Base-by-base conservation (phyloP, 345 rosid species). In the Dimocarpus longan region DNA sequence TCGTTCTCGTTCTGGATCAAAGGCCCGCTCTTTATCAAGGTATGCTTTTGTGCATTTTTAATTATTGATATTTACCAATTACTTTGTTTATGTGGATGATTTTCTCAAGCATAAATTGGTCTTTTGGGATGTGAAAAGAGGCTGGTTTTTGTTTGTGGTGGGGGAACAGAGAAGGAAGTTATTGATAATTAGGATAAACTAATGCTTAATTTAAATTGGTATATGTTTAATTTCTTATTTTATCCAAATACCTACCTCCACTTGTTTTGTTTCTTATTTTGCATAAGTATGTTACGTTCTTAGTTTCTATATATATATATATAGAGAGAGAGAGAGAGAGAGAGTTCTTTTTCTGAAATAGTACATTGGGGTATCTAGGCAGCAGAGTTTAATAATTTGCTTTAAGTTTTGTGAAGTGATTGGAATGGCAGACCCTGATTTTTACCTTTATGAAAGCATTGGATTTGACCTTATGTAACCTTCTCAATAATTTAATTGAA, bases 11-110 rank as follows among this genome's bases (percentile, higher is more conserved):
- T 92, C 97, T 73, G 89, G 83, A 66, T 91, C 96, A 56, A 89
- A 86, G 87, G 84, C 92, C 56, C 93, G 81, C 8, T 88, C 95
- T 82, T 84, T 85, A 52, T 83, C 95, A 80, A 89, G 97, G 98
- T 93, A 86, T 74, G 80, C 63, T 82, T 83, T 24, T 78, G 48
- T 71, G 28, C 65, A 21, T 21, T 19, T 54, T 60, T 71, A 15
- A 19, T 68, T 5, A 15, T 70, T 46, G 18, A 42, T 57, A 46
- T 46, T 22, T 16, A 22, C 0, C 10, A 7, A 7, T 54, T 54
- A 54, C 60, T 54, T 15, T 3, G 9, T 12, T 54, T 54, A 54
- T 54, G 60, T 7, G 60, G 60, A 54, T 54, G n/a, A 54, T 54
- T 54, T 54, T 15, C 50, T 10, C 18, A 54, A 54, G 60, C 16